Base-by-base conservation (phyloP, 2,329 filamentous ascomycete species). In the Aureobasidium mangrovei region DNA sequence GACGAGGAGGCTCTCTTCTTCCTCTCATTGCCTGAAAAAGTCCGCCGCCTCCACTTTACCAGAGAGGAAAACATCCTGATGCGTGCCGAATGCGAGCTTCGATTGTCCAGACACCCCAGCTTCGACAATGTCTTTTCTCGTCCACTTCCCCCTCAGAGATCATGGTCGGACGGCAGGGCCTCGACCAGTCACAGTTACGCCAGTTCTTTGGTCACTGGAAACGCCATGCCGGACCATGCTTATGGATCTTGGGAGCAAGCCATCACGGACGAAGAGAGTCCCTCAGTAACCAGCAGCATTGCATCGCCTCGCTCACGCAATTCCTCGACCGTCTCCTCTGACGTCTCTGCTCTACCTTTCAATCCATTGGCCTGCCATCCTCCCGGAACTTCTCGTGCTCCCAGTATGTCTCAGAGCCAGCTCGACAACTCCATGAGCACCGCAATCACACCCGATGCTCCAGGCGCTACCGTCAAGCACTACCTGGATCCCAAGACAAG, bases 401-500 rank as follows among this genome's bases (percentile, higher is more conserved):
- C 28, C 31, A 44, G n/a, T 39, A 38, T 38, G 31, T 18, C 49
- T 2, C 40, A 43, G 10, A 53, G 39, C 31, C 49, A 39, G 4
- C 32, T 43, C 12, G 49, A 53, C 10, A 40, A 36, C 4, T 27
- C 39, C 40, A 53, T 26, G n/a, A 18, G 9, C 32, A 24, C 36
- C 12, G 8, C 32, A 10, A 53, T 36, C 31, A 10, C 9, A 3
- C 33, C 49, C 26, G 32, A 36, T 4, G 38, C 40, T 12, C 40
- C 49, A 24, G 7, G 4, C 24, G 31, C 31, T 7, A 28, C 28
- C 18, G 57, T 61, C 9, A 59, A 87, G 36, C 86, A 95, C 70
- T 96, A 95, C 64, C 88, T 89, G 66, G 90, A 96, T 62, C 89
- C 90, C 0, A 88, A 95, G 66, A 88, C 91, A 38, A 82, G 91